Percentiles rank a stretch among this genome's conserved stretches.
These are phyloP conservation scores for Articulospora tetracladia DNA, from an alignment of 495 filamentous ascomycete genomes.

Conservation along the genomic window DNA sequence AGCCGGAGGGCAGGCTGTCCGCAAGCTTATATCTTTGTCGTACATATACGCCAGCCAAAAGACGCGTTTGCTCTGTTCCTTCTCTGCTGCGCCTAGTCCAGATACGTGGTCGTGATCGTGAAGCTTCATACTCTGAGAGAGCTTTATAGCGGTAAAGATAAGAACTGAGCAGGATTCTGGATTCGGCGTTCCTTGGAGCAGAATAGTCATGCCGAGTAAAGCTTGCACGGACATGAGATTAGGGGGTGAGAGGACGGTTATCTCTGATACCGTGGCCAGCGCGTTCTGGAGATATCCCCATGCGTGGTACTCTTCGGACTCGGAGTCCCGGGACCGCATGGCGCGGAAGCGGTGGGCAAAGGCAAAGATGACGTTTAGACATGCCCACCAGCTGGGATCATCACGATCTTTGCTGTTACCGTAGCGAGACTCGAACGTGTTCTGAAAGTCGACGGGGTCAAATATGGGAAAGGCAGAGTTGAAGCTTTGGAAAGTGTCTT, in stretches of 20 bases:
- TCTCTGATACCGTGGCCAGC: conserved; percentile 81
- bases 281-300: conserved; percentile 96
- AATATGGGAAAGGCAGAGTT: conserved; percentile 96
- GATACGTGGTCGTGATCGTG: conserved; percentile 91
- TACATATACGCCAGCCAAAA: conserved; percentile 97
- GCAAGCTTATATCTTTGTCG: conserved; percentile 90
- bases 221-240: conserved; percentile 83
- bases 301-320: conserved; percentile 82
- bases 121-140: conserved; percentile 91
- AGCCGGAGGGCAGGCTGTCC: conserved; percentile 84
- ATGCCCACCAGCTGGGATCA: conserved; percentile 95
- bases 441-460: conserved; percentile 93
- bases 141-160: conserved; percentile 82
- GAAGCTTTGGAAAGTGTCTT: conserved; percentile 93
- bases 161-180: conserved; percentile 89
- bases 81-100: conserved; percentile 78
- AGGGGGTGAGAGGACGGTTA: conserved; percentile 90
- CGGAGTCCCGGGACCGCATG: conserved; percentile 86
- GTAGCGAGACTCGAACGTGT: conserved; percentile 82
- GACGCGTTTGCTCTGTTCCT: conserved; percentile 89
- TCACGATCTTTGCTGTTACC: conserved; percentile 67
- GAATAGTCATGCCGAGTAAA: conserved; percentile 88
- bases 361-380: conserved; percentile 87
- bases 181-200: conserved; percentile 93
- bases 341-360: conserved; percentile 84